phyloP scores from a whole-genome alignment of 2,329 filamentous ascomycete species.

The Aspergillus tubingensis region DNA sequence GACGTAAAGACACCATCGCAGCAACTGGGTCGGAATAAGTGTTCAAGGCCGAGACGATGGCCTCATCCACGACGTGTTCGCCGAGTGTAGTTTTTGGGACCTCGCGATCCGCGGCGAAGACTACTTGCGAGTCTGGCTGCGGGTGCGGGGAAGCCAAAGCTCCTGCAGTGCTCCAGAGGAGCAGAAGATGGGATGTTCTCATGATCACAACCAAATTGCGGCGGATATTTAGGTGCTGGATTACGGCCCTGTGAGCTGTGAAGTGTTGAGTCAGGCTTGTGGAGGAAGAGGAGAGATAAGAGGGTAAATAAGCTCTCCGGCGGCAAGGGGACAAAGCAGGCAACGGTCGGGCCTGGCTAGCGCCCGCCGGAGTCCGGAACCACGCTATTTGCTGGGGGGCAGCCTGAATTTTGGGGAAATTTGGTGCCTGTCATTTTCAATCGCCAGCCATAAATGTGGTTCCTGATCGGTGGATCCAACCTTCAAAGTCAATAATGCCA shows the following conservation, averaged over 20 bases:
- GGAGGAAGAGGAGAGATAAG: background rate
- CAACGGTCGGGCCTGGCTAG: background rate
- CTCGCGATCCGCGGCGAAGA: background rate
- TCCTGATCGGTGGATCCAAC: too few relatives aligned
- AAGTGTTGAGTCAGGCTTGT: too few relatives aligned
- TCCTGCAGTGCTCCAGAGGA: background rate
- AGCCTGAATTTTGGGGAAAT: background rate
- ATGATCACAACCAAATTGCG: background rate
- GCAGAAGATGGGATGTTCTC: background rate
- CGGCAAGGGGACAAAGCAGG: background rate
- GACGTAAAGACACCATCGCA: background rate
- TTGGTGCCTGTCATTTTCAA: too few relatives aligned
- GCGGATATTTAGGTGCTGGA: background rate
- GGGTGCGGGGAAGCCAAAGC: background rate
- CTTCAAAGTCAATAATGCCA: too few relatives aligned
- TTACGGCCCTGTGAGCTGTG: too few relatives aligned
- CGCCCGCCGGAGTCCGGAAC: background rate
- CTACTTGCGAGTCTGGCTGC: background rate
- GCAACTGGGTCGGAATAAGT: slow-evolving; percentile 1
- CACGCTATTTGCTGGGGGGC: background rate
- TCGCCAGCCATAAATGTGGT: too few relatives aligned
- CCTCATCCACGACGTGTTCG: background rate
- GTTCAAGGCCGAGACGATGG: background rate
- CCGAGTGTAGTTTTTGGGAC: background rate
- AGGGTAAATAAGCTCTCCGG: background rate